A percentile compares a stretch with the other conserved stretches of the same genome.
Conservation (phyloP, 192 early-diverging fungal genomes). For the Geranomyces variabilis region DNA sequence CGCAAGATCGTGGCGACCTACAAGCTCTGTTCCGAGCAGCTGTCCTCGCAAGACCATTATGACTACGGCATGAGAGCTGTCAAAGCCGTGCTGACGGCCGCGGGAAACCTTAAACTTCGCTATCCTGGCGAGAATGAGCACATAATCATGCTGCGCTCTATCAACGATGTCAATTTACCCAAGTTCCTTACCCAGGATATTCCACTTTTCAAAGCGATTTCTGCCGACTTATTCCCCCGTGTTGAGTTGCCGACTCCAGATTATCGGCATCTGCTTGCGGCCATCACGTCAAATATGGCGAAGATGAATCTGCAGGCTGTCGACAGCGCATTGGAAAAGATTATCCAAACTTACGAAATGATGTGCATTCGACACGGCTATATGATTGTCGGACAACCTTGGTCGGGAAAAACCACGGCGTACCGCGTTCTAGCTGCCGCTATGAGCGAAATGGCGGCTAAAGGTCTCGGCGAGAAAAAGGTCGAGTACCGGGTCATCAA, state of each 20-base stretch:
- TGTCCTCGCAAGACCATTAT: conserved; percentile 68
- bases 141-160: conserved; percentile 63
- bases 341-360: conserved; percentile 68
- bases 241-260: conserved; percentile 60
- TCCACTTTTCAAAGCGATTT: conserved; percentile 63
- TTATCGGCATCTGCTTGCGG: conserved; percentile 53
- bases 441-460: conserved; percentile 51
- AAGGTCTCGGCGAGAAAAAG: conserved; percentile 54
- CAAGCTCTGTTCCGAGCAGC: conserved; percentile 66
- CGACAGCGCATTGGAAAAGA: conserved; percentile 56
- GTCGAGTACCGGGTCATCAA: conserved; percentile 60
- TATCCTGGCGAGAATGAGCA: conserved; percentile 65
- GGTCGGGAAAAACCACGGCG: conserved; percentile 64
- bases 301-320: conserved; percentile 61
- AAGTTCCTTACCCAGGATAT: conserved; percentile 67
- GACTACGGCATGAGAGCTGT: conserved; percentile 69
- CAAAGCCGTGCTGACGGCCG: conserved; percentile 64
- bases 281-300: conserved; percentile 50
- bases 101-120: conserved; percentile 60
- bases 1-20: conserved; percentile 66
- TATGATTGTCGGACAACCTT: conserved; percentile 64
- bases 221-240: conserved; percentile 62
- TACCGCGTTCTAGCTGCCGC: conserved; percentile 60
- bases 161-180: conserved; percentile 64
- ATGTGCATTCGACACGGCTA: conserved; percentile 69